Conservation (phyloP, 495 filamentous ascomycete genomes). For the Cladorrhinum samala region DNA sequence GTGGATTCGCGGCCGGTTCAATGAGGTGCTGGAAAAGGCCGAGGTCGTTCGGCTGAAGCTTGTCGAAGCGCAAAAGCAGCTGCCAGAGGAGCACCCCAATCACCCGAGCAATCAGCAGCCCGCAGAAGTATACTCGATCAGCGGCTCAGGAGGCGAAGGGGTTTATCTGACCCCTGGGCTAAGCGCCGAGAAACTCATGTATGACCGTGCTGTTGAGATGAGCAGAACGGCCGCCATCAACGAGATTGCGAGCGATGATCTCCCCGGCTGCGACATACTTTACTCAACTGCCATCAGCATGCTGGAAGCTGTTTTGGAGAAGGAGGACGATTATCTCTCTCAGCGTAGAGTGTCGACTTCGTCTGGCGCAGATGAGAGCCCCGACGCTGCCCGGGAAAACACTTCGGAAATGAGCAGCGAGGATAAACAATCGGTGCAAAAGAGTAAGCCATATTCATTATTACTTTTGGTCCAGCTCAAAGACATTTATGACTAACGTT, state of each 20-base stretch:
- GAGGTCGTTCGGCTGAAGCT: slow-evolving; percentile 85
- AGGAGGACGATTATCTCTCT: slow-evolving; percentile 62
- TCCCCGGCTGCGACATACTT: slow-evolving; percentile 82
- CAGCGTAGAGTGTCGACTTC: slow-evolving; percentile 33
- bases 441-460: slow-evolving; percentile 41
- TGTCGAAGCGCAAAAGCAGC: slow-evolving; percentile 73
- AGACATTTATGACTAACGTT: slow-evolving; percentile 15
- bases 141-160: slow-evolving; percentile 52
- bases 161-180: slow-evolving; percentile 61
- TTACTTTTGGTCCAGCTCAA: not conserved
- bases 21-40: slow-evolving; percentile 92
- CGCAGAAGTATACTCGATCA: slow-evolving; percentile 40
- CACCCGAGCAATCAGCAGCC: slow-evolving; percentile 67
- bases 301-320: slow-evolving; percentile 89
- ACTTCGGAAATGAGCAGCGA: slow-evolving; percentile 60
- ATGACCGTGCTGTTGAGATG: slow-evolving; percentile 95
- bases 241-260: slow-evolving; percentile 86
- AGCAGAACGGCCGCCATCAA: slow-evolving; percentile 89
- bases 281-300: slow-evolving; percentile 88
- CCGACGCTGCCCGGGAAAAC: slow-evolving; percentile 30
- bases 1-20: slow-evolving; percentile 90
- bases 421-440: slow-evolving; percentile 65
- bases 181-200: slow-evolving; percentile 96
- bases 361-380: slow-evolving; percentile 35
- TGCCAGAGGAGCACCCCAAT: slow-evolving; percentile 78